Evolutionary conservation across 768 basidiomycete species (phyloP).

Genomic region (Calocera cornea): DNA sequence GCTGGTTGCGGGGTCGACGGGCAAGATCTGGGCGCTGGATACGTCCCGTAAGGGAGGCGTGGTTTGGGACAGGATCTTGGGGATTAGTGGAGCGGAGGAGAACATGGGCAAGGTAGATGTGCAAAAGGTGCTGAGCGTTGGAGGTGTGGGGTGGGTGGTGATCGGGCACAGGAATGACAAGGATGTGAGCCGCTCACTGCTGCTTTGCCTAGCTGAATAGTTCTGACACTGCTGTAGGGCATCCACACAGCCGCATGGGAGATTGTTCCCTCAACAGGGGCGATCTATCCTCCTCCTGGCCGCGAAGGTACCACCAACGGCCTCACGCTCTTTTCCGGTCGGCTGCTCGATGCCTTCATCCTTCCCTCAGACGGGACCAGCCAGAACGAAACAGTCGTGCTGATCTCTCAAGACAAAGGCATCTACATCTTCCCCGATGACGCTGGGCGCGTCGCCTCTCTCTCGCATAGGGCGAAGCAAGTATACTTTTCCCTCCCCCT

Average conservation of each 20-base stretch:
- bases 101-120: constrained; percentile 6
- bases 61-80: constrained; percentile 68
- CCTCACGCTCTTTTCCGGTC: background rate
- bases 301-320: background rate
- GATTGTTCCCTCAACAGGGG: background rate
- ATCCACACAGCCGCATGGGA: background rate
- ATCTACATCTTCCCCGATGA: constrained; percentile 57
- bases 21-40: constrained; percentile 73
- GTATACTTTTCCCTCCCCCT: constrained; percentile 44
- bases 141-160: constrained; percentile 14
- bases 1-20: constrained; percentile 51
- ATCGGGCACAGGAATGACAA: constrained; percentile 19
- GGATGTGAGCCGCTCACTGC: constrained; percentile 9
- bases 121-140: background rate
- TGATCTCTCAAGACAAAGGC: constrained; percentile 69
- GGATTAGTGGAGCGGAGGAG: constrained; percentile 45
- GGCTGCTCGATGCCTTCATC: background rate
- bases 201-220: background rate
- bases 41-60: constrained; percentile 53
- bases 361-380: background rate
- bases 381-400: constrained; percentile 38
- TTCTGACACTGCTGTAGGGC: background rate
- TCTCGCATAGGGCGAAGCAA: constrained; percentile 32
- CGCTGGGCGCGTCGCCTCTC: constrained; percentile 29
- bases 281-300: background rate